Evolutionary conservation across 306 rosid genomes (phyloP).

Genomic region (Castanea mollissima): DNA sequence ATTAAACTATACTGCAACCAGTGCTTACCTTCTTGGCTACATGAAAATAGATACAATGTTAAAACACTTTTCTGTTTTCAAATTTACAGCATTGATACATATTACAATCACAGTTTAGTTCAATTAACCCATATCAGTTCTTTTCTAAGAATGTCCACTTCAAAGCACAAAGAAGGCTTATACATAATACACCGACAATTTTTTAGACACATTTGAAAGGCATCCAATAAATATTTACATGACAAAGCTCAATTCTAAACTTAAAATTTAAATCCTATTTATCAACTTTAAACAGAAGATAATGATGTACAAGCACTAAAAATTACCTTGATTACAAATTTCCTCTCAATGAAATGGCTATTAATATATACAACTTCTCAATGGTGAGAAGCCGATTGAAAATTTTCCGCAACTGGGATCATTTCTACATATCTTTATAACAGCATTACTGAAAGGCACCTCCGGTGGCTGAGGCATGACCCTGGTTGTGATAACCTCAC

Average conservation of each 20-base stretch:
- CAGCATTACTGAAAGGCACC: constrained; percentile 21
- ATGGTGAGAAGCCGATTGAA: constrained; percentile 47
- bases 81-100: background rate
- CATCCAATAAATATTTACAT: constrained; percentile 16
- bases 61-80: background rate
- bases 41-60: background rate
- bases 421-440: constrained; percentile 18
- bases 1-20: background rate
- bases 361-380: constrained; percentile 58
- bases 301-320: constrained; percentile 22
- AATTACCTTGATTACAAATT: constrained; percentile 32
- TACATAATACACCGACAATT: background rate
- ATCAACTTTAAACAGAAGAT: constrained; percentile 18
- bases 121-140: background rate
- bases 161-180: background rate
- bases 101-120: background rate
- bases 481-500: constrained; percentile 20
- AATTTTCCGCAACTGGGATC: constrained; percentile 35
- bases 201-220: background rate
- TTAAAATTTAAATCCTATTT: constrained; percentile 16
- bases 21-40: background rate
- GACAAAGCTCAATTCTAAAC: constrained; percentile 24
- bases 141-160: background rate
- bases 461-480: constrained; percentile 16
- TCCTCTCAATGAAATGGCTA: constrained; percentile 41